These are phyloP conservation scores for Neopestalotiopsis sp. DNA, from an alignment of 2,329 filamentous ascomycete genomes.

Conservation along the genomic window DNA sequence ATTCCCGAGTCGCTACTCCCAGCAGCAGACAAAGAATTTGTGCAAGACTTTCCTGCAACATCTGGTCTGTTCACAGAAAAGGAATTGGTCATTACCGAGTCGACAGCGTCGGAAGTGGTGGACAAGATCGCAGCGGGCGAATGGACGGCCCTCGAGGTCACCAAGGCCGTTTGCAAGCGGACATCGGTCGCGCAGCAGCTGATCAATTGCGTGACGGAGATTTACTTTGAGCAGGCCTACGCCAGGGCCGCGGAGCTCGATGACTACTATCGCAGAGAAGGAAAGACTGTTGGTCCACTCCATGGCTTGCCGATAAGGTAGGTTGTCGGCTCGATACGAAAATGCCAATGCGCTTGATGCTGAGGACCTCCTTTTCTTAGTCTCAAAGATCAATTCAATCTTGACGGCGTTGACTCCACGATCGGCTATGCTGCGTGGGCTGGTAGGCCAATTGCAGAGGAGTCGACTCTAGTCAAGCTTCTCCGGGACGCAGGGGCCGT, in stretches of 20 bases:
- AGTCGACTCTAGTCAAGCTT: conserved; percentile 37
- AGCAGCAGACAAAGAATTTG: conserved; percentile 20
- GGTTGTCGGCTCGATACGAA: neutral
- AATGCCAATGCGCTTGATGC: no score
- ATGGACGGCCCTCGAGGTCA: conserved; percentile 17
- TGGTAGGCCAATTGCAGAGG: conserved; percentile 39
- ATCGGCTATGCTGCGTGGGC: conserved; percentile 44
- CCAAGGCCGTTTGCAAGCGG: conserved; percentile 16
- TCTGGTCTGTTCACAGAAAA: conserved; percentile 25
- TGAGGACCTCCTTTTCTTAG: conserved; percentile 3
- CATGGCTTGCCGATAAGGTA: conserved; percentile 32
- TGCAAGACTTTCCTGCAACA: conserved; percentile 25
- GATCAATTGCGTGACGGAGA: conserved; percentile 25
- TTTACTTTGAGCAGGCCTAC: conserved; percentile 48
- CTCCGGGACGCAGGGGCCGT: conserved; percentile 44
- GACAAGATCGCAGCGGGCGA: conserved; percentile 24
- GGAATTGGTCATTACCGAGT: conserved; percentile 23
- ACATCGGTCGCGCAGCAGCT: conserved; percentile 14
- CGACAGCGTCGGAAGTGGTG: conserved; percentile 25
- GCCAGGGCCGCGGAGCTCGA: conserved; percentile 46
- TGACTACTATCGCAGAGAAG: conserved; percentile 39
- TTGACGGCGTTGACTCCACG: conserved; percentile 40
- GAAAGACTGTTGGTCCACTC: conserved; percentile 56
- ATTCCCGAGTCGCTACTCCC: conserved; percentile 10
- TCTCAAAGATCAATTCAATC: conserved; percentile 26